Evolutionary conservation across 2,329 filamentous ascomycete species (phyloP).

Genomic region (Gaeumannomyces sp.): DNA sequence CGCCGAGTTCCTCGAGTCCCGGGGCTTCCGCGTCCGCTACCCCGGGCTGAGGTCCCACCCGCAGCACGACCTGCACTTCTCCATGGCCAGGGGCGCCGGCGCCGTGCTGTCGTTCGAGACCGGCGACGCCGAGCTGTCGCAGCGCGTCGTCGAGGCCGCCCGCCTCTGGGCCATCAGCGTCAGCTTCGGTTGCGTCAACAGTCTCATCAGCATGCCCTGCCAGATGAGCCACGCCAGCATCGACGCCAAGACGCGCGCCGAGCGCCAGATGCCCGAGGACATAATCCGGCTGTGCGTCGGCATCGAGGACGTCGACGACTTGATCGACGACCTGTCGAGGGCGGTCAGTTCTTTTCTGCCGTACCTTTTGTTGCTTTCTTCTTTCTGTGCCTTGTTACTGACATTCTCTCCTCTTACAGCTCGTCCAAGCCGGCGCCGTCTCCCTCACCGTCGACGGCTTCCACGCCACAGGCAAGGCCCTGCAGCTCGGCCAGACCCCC

Average conservation of each 20-base stretch:
- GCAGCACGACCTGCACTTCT: conserved; percentile 94
- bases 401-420: neutral
- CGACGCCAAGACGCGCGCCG: conserved; percentile 83
- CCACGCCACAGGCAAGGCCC: conserved; percentile 9
- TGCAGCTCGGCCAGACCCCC: conserved; percentile 7
- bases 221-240: conserved; percentile 99
- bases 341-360: conserved; percentile 61
- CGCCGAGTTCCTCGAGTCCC: conserved; percentile 82
- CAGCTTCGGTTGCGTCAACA: conserved; percentile 97
- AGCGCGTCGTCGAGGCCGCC: conserved; percentile 90
- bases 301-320: conserved; percentile 86
- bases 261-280: conserved; percentile 92
- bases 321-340: conserved; percentile 86
- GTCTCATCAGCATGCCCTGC: conserved; percentile 97
- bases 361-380: neutral
- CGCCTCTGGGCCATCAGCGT: conserved; percentile 93
- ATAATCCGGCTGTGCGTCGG: conserved; percentile 93
- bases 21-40: conserved; percentile 92
- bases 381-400: neutral
- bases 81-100: conserved; percentile 87
- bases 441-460: conserved; percentile 10
- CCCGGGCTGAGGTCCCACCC: conserved; percentile 91
- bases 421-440: conserved; percentile 10
- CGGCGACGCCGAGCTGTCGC: conserved; percentile 73
- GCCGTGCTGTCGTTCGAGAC: conserved; percentile 96